Evolutionary conservation across 495 filamentous ascomycete genomes (phyloP).

Genomic region (Aspergillus diversus): DNA sequence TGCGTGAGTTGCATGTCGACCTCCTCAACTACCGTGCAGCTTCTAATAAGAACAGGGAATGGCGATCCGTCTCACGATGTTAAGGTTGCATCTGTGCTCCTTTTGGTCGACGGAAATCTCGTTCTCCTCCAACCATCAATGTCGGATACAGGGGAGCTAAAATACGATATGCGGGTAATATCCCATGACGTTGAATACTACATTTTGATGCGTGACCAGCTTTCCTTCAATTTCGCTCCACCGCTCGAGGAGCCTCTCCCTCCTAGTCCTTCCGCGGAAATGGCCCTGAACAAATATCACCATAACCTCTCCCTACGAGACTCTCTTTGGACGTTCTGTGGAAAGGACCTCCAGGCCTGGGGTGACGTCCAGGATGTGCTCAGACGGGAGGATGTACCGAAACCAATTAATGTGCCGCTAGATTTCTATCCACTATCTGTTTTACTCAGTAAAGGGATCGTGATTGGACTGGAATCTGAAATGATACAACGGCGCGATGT

Average conservation of each 20-base stretch:
- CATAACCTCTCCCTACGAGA: conserved; percentile 66
- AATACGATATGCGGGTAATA: conserved; percentile 98
- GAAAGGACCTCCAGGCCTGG: conserved; percentile 80
- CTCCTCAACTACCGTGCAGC: neutral
- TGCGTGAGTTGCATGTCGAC: conserved; percentile 55
- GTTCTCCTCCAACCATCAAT: conserved; percentile 87
- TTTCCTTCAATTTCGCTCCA: conserved; percentile 52
- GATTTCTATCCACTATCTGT: conserved; percentile 97
- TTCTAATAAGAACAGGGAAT: conserved; percentile 55
- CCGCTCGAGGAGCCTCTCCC: conserved; percentile 50
- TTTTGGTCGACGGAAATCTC: conserved; percentile 94
- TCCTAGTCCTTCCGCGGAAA: conserved; percentile 54
- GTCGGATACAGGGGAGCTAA: conserved; percentile 74
- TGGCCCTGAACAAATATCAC: conserved; percentile 46
- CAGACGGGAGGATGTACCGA: conserved; percentile 51
- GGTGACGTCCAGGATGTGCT: conserved; percentile 88
- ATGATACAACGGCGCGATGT: conserved; percentile 88
- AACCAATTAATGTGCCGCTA: conserved; percentile 55
- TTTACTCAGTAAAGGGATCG: conserved; percentile 79
- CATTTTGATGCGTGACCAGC: conserved; percentile 85
- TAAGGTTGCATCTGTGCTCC: conserved; percentile 88
- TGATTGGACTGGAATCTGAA: conserved; percentile 90
- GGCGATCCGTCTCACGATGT: conserved; percentile 98
- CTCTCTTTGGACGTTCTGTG: conserved; percentile 95
- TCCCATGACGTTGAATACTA: conserved; percentile 97